Conservation (phyloP, 225 moss, liverwort and hornwort genomes). For the Pseudisothecium myosuroides region DNA sequence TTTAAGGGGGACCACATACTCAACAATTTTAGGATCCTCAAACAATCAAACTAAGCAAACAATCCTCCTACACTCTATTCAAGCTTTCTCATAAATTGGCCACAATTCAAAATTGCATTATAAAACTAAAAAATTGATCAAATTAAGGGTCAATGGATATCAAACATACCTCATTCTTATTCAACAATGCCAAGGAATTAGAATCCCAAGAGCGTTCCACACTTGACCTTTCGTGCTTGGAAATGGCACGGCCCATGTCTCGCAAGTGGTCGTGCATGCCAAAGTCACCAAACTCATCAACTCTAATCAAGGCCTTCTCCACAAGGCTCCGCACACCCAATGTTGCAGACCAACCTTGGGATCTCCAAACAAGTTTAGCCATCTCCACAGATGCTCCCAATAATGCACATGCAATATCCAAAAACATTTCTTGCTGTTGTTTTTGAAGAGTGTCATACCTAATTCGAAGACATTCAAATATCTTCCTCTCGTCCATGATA, state of each 20-base stretch:
- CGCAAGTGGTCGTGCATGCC: too few relatives aligned
- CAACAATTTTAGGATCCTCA: accelerated
- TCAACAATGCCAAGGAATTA: too few relatives aligned
- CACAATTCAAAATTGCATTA: neutral
- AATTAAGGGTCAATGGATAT: neutral
- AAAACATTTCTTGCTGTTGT: neutral
- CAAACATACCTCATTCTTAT: too few relatives aligned
- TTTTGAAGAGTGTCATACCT: neutral
- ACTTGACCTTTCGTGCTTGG: too few relatives aligned
- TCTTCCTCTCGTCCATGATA: neutral
- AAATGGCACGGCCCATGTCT: too few relatives aligned
- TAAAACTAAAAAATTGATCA: neutral
- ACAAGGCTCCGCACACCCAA: neutral
- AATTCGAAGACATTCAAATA: neutral
- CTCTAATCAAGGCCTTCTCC: too few relatives aligned
- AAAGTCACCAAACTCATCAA: too few relatives aligned
- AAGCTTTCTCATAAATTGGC: accelerated
- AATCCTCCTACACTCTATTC: accelerated
- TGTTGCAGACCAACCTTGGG: neutral
- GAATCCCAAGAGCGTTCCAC: too few relatives aligned
- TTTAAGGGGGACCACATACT: too few relatives aligned
- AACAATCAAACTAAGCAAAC: too few relatives aligned
- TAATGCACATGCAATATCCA: neutral
- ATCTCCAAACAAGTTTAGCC: neutral
- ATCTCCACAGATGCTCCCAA: neutral